phyloP scores from a whole-genome alignment of 2,329 filamentous ascomycete species.

The Paracoccidioides lutzii region DNA sequence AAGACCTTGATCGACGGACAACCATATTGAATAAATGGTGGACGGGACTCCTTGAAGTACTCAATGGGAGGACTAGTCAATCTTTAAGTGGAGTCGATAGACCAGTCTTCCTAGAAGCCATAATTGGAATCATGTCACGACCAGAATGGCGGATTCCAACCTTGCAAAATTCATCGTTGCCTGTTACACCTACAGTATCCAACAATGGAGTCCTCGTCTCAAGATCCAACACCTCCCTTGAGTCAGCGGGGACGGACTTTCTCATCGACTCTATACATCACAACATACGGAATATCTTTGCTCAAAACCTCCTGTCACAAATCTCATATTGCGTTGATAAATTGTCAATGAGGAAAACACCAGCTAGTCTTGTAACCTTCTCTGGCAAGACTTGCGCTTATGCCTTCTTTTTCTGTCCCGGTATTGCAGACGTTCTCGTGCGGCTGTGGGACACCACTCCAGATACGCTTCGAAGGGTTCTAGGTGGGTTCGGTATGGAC shows the following conservation, averaged over 20 bases:
- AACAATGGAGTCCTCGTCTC: slow-evolving; percentile 26
- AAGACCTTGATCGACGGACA: slow-evolving; percentile 69
- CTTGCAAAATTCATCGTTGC: slow-evolving; percentile 30
- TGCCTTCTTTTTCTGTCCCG: slow-evolving; percentile 84
- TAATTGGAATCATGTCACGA: slow-evolving; percentile 72
- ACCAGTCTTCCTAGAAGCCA: slow-evolving; percentile 64
- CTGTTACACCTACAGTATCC: slow-evolving; percentile 43
- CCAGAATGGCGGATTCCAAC: slow-evolving; percentile 73
- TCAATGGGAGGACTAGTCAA: slow-evolving; percentile 61
- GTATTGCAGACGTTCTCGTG: slow-evolving; percentile 69
- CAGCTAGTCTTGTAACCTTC: slow-evolving; percentile 64
- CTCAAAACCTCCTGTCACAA: slow-evolving; percentile 67
- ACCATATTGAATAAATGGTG: slow-evolving; percentile 85
- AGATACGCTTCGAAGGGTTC: slow-evolving; percentile 56
- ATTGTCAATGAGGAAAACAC: slow-evolving; percentile 64
- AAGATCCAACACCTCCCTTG: slow-evolving; percentile 45
- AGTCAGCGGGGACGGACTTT: slow-evolving; percentile 52
- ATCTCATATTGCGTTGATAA: slow-evolving; percentile 81
- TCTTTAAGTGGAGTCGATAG: slow-evolving; percentile 74
- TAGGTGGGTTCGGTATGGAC: slow-evolving; percentile 55
- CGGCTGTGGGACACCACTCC: slow-evolving; percentile 65
- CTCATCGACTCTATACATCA: slow-evolving; percentile 67
- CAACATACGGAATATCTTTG: slow-evolving; percentile 78
- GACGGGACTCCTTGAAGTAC: slow-evolving; percentile 66
- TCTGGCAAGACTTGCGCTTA: slow-evolving; percentile 85